phyloP scores from a whole-genome alignment of 2,329 filamentous ascomycete genomes.

The Colletotrichum coccodes region DNA sequence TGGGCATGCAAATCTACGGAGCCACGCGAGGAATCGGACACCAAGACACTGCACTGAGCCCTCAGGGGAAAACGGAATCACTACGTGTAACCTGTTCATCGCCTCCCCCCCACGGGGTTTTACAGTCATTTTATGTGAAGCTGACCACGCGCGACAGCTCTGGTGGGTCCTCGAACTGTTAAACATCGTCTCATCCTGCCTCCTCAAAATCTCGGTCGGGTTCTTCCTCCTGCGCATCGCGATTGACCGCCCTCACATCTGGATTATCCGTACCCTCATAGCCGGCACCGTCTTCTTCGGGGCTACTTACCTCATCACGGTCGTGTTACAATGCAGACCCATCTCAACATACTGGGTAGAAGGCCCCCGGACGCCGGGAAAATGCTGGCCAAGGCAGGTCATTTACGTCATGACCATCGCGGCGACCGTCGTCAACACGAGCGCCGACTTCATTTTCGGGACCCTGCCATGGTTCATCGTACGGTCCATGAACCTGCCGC shows the following conservation, averaged over 20 bases:
- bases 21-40: too few relatives aligned
- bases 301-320: slow-evolving; percentile 51
- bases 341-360: slow-evolving; percentile 50
- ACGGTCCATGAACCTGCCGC: slow-evolving; percentile 51
- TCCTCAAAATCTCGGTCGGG: slow-evolving; percentile 51
- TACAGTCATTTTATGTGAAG: too few relatives aligned
- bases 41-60: too few relatives aligned
- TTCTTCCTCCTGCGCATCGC: slow-evolving; percentile 53
- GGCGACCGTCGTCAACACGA: slow-evolving; percentile 49
- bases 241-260: slow-evolving; percentile 42
- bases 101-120: too few relatives aligned
- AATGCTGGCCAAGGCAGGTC: slow-evolving; percentile 40
- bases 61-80: too few relatives aligned
- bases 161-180: slow-evolving; percentile 53
- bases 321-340: slow-evolving; percentile 52
- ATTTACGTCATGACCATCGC: slow-evolving; percentile 45
- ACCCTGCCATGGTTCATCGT: slow-evolving; percentile 51
- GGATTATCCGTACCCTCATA: slow-evolving; percentile 48
- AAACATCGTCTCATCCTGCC: slow-evolving; percentile 47
- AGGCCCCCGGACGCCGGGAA: slow-evolving; percentile 38
- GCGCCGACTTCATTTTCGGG: slow-evolving; percentile 50
- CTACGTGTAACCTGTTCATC: too few relatives aligned
- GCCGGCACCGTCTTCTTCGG: slow-evolving; percentile 47
- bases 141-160: too few relatives aligned
- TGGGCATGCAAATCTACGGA: too few relatives aligned